These are phyloP conservation scores for Nectriaceae sp. DNA, from an alignment of 2,329 filamentous ascomycete species.

Conservation along the genomic window DNA sequence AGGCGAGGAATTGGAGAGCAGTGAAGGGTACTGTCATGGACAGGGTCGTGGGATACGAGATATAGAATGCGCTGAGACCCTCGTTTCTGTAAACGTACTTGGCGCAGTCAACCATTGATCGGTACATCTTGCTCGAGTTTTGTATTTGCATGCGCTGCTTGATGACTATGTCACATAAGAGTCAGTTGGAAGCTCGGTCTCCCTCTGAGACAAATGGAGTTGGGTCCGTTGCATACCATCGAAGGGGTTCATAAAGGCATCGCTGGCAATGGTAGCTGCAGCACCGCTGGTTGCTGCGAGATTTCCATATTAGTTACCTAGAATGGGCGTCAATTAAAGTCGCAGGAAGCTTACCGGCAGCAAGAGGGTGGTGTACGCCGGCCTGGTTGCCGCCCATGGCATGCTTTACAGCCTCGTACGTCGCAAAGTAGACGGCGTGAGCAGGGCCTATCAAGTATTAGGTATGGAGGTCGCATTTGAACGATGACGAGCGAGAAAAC, in stretches of 20 bases:
- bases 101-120: conserved; percentile 84
- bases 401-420: conserved; percentile 97
- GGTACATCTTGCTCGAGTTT: conserved; percentile 84
- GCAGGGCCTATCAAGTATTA: conserved; percentile 70
- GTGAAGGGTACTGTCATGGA: conserved; percentile 99
- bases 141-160: conserved; percentile 99
- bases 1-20: conserved; percentile 93
- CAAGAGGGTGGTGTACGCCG: conserved; percentile 87
- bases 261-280: conserved; percentile 92
- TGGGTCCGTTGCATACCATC: conserved; percentile 66
- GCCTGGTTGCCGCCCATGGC: conserved; percentile 88
- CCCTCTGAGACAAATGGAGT: background rate
- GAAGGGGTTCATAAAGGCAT: conserved; percentile 99
- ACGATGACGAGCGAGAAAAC: conserved; percentile 29
- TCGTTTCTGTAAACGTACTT: conserved; percentile 84
- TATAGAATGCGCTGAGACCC: conserved; percentile 90
- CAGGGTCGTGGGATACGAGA: conserved; percentile 96
- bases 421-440: conserved; percentile 97
- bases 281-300: conserved; percentile 82
- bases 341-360: conserved; percentile 67
- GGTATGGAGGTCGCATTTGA: conserved; percentile 4
- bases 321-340: background rate
- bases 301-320: conserved; percentile 12
- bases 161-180: conserved; percentile 67
- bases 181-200: conserved; percentile 5